A percentile compares a stretch with the other conserved stretches of the same genome.
Conservation (phyloP, 2,329 filamentous ascomycete genomes). For the Cladophialophora psammophila region DNA sequence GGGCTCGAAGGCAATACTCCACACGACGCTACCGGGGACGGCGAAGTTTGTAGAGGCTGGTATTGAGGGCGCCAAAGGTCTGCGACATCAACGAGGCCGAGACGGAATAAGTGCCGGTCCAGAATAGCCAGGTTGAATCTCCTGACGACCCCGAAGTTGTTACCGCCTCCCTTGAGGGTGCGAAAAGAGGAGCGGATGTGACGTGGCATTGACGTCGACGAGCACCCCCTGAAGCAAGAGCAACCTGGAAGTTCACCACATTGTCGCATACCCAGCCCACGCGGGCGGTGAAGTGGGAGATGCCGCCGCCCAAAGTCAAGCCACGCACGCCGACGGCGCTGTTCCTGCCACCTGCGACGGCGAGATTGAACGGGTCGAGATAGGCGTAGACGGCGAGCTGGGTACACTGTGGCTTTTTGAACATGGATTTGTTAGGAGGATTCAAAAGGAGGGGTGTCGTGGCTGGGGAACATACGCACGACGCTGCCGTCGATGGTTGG, state of each 20-base stretch:
- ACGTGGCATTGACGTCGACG: constrained; percentile 52
- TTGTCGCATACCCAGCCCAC: constrained; percentile 50
- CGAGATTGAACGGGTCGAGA: constrained; percentile 12
- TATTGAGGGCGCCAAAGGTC: background rate
- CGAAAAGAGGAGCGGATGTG: constrained; percentile 60
- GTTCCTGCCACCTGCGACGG: constrained; percentile 45
- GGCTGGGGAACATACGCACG: too few species aligned
- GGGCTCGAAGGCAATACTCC: background rate
- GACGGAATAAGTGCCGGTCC: background rate
- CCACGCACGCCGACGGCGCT: constrained; percentile 49
- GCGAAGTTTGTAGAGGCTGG: constrained; percentile 2
- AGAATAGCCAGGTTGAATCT: constrained; percentile 16
- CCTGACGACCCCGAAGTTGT: constrained; percentile 60
- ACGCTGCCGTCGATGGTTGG: too few species aligned
- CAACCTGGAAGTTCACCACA: constrained; percentile 52
- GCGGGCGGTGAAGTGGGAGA: constrained; percentile 46
- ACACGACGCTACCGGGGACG: background rate
- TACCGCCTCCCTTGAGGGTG: constrained; percentile 62
- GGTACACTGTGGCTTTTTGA: too few species aligned
- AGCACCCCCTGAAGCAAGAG: constrained; percentile 59
- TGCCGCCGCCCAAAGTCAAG: constrained; percentile 45
- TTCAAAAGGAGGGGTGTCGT: too few species aligned
- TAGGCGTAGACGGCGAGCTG: background rate
- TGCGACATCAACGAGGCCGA: background rate
- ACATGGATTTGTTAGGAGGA: too few species aligned